phyloP scores from a whole-genome alignment of 2,329 filamentous ascomycete species.

The Hypoxylon sp. region DNA sequence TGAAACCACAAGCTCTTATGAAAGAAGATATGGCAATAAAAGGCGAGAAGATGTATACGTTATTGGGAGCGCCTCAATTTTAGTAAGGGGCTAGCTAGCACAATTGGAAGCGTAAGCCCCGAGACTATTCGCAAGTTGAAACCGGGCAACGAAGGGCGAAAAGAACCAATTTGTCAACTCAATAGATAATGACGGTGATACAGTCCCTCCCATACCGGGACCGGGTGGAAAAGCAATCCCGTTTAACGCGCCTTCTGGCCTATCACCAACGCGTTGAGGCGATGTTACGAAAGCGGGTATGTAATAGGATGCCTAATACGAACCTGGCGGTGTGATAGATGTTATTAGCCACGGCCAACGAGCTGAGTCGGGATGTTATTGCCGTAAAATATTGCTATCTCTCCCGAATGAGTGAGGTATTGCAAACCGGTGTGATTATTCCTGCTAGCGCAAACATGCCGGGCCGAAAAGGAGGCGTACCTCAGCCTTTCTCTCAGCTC shows the following conservation, averaged over 20 bases:
- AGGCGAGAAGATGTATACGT: neutral
- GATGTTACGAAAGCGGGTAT: neutral
- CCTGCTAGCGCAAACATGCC: neutral
- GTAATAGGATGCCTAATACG: constrained; percentile 1
- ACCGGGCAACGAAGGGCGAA: neutral
- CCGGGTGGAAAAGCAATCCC: constrained; percentile 7
- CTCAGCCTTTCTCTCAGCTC: neutral
- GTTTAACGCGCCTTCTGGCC: neutral
- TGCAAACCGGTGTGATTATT: neutral
- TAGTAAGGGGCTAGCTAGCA: neutral
- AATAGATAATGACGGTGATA: constrained; percentile 20
- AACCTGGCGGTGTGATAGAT: constrained; percentile 18
- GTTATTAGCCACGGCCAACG: constrained; percentile 11
- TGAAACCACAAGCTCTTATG: neutral
- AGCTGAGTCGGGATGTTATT: constrained; percentile 15
- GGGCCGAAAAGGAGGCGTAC: neutral
- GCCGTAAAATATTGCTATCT: constrained; percentile 20
- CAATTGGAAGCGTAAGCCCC: neutral
- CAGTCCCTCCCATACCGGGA: constrained; percentile 16
- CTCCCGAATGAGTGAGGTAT: constrained; percentile 26
- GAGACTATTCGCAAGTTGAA: neutral
- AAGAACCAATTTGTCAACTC: constrained; percentile 9
- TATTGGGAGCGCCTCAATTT: neutral
- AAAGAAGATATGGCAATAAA: neutral
- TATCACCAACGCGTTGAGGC: constrained; percentile 13